A percentile compares a stretch with the other conserved stretches of the same genome.
Evolutionary conservation across 306 rosid species (phyloP).

Genomic region (Prosopis cineraria): DNA sequence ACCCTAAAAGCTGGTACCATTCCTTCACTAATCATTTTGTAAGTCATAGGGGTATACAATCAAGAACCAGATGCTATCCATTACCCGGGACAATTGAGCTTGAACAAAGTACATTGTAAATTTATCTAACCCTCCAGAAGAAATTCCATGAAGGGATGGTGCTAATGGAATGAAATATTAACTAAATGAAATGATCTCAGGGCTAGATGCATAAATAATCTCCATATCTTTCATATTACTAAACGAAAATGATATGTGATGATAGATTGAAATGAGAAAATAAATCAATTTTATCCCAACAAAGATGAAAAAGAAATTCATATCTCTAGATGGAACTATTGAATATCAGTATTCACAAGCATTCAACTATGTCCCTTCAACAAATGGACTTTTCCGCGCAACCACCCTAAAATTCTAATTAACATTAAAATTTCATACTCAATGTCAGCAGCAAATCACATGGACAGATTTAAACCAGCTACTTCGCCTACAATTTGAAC

Average conservation of each 20-base stretch:
- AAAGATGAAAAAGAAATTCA: not conserved
- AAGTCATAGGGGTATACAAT: conserved; percentile 1
- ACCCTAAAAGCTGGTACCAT: not conserved
- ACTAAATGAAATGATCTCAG: not conserved
- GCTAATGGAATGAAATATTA: not conserved
- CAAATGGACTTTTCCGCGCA: not conserved
- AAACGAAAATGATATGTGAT: conserved; percentile 3
- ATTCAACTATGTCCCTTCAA: conserved; percentile 14
- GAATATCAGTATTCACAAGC: not conserved
- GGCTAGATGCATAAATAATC: conserved; percentile 21
- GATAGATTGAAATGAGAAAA: not conserved
- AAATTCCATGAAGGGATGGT: not conserved
- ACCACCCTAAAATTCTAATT: not conserved
- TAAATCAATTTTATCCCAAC: conserved; percentile 1
- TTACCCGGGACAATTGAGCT: not conserved
- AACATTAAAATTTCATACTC: conserved; percentile 1
- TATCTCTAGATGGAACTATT: not conserved
- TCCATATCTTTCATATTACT: not conserved
- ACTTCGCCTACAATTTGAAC: not conserved
- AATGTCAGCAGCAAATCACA: not conserved
- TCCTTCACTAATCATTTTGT: conserved; percentile 2
- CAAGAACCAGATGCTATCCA: not conserved
- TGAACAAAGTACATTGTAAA: not conserved
- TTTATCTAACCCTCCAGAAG: conserved; percentile 4
- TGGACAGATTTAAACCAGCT: not conserved